Evolutionary conservation across 768 basidiomycete genomes (phyloP).

Genomic region (Calocera cornea): DNA sequence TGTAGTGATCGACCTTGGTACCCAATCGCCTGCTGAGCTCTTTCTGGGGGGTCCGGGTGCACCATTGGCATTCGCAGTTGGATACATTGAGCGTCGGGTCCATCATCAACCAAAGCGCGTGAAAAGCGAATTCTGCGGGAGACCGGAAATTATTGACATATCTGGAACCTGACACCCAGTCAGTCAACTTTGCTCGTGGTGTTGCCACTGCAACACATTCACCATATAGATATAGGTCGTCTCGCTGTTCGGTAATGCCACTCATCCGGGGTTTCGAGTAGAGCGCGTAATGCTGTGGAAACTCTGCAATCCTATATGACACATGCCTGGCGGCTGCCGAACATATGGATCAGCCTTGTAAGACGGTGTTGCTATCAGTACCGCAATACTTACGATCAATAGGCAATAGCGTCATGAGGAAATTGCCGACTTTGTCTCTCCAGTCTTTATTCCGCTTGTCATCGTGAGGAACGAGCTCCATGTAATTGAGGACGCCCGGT

Average conservation of each 20-base stretch:
- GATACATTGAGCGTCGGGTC: neutral
- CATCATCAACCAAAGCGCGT: neutral
- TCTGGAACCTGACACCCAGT: neutral
- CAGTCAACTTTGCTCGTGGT: neutral
- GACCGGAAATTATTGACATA: neutral
- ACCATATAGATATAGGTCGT: neutral
- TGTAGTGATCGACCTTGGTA: neutral
- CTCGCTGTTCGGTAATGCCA: neutral
- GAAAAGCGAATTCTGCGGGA: neutral
- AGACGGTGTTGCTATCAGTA: neutral
- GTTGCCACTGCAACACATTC: neutral
- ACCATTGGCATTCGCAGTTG: neutral
- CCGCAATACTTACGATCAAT: neutral
- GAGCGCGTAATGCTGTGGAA: neutral
- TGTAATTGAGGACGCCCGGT: neutral
- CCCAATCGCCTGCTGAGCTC: neutral
- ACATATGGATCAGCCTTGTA: too few relatives aligned
- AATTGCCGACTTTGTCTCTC: neutral
- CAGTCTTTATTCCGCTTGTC: neutral
- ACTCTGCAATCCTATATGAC: neutral
- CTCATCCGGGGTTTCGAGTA: neutral
- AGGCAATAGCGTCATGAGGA: neutral
- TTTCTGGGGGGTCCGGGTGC: neutral
- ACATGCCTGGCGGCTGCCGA: neutral
- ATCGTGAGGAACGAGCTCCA: neutral